Base-by-base conservation (phyloP, 345 rosid species). In the Citrus reticulata region DNA sequence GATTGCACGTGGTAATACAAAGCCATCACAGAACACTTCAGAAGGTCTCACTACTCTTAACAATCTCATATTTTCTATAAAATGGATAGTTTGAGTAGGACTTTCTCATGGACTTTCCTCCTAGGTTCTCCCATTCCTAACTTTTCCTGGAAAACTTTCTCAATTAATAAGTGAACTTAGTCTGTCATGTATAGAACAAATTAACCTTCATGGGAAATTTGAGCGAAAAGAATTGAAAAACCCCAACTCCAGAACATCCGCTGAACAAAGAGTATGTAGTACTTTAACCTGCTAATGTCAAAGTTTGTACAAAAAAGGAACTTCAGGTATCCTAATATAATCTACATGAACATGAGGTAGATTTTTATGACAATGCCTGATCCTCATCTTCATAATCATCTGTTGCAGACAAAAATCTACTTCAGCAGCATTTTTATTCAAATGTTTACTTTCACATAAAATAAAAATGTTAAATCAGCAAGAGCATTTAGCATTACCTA, bases 401-500 rank as follows among this genome's bases (percentile, higher is more conserved):
- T 42, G 20, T 3, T 1, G 29, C 16, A 4, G 9, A 54, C 1
- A 66, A 51, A 30, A 29, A 37, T 37, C 7, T 25, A 40, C 72
- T 65, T 24, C 14, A 24, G 17, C 27, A 76, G 27, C 30, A 22
- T 68, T 37, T 24, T 61, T 24, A 46, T 17, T 60, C 22, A 78
- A 46, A 24, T 29, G 51, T 11, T 46, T 72, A 20, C 39, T 30
- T 6, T 3, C 13, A 3, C 24, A 25, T 42, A 72, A 66, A 37
- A 25, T 25, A 55, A 61, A 73, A 14, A 73, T 16, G 24, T 35
- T 35, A 13, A 73, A 74, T 13, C 11, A 34, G 27, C 19, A 37
- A 64, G 40, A 25, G 27, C 51, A 46, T 3, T 46, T 46, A 51
- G 35, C 32, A 61, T 72, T 68, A 68, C 79, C 42, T 66, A 83